phyloP scores from a whole-genome alignment of 2,329 filamentous ascomycete species.

The Dothidotthia symphoricarpi region DNA sequence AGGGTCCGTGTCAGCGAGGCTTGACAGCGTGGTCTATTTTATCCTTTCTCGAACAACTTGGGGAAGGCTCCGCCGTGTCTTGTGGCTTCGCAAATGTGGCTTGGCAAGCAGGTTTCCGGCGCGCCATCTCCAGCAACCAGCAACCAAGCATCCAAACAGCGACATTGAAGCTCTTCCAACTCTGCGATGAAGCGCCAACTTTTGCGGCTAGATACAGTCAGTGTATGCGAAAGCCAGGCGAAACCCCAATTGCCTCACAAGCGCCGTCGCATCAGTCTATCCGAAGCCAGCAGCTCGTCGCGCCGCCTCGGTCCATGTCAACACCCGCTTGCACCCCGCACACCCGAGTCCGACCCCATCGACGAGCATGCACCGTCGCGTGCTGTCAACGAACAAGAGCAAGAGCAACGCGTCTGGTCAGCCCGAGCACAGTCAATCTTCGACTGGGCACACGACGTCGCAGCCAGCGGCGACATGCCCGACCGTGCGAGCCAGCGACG shows the following conservation, averaged over 20 bases:
- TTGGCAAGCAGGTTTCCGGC: no score
- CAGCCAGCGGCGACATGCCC: conserved; percentile 1
- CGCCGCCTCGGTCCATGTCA: neutral
- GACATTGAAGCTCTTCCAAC: no score
- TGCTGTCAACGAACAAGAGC: neutral
- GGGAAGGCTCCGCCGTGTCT: no score
- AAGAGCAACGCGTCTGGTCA: neutral
- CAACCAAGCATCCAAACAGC: no score
- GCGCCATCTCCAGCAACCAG: no score
- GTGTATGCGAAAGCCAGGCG: neutral
- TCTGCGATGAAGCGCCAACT: conserved; percentile 4
- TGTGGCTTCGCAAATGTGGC: no score
- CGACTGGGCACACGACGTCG: conserved; percentile 1
- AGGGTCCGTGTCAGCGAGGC: no score
- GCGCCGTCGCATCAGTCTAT: no score
- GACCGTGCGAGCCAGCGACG: conserved; percentile 2
- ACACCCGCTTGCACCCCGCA: neutral
- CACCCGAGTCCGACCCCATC: neutral
- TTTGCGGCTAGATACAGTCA: conserved; percentile 1
- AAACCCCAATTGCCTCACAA: neutral
- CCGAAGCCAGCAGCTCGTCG: neutral
- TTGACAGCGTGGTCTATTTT: no score
- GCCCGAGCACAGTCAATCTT: neutral
- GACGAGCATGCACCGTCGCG: neutral
- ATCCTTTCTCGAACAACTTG: no score